Conservation (phyloP, 352 stramenopile genomes). For the Phytopythium vexans region DNA sequence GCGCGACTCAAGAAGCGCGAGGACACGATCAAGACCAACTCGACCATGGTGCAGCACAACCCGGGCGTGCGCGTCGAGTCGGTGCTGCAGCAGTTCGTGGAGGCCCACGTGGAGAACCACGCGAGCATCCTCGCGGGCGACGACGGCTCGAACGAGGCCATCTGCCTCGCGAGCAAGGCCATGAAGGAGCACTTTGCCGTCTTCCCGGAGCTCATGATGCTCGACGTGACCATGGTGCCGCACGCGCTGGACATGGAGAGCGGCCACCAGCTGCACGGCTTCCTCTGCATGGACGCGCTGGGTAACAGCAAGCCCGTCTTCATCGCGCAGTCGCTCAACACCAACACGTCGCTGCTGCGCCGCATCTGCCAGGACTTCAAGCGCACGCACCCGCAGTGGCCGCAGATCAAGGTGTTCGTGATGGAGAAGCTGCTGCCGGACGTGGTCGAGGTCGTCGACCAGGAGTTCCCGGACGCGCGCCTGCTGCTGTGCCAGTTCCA, state of each 20-base stretch:
- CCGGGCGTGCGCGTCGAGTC: slow-evolving; percentile 36
- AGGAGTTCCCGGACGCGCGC: slow-evolving; percentile 56
- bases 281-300: slow-evolving; percentile 67
- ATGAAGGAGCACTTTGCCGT: slow-evolving; percentile 75
- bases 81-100: slow-evolving; percentile 66
- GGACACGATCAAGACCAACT: slow-evolving; percentile 42
- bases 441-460: slow-evolving; percentile 45
- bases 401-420: slow-evolving; percentile 55
- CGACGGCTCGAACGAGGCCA: slow-evolving; percentile 69
- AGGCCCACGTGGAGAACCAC: slow-evolving; percentile 69
- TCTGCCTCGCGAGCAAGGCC: slow-evolving; percentile 63
- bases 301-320: slow-evolving; percentile 69
- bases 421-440: slow-evolving; percentile 60
- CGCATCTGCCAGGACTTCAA: slow-evolving; percentile 76
- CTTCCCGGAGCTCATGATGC: slow-evolving; percentile 53
- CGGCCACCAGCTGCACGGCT: slow-evolving; percentile 45
- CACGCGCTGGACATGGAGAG: slow-evolving; percentile 1
- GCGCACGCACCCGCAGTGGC: slow-evolving; percentile 63
- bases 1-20: slow-evolving; percentile 61
- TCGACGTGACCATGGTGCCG: slow-evolving; percentile 44
- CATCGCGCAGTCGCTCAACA: slow-evolving; percentile 45
- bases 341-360: slow-evolving; percentile 42
- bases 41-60: slow-evolving; percentile 20
- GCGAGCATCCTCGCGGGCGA: slow-evolving; percentile 68
- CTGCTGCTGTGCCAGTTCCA: slow-evolving; percentile 69